Conservation (phyloP, 176 grass and related monocot genomes). For the Phoenix dactylifera region DNA sequence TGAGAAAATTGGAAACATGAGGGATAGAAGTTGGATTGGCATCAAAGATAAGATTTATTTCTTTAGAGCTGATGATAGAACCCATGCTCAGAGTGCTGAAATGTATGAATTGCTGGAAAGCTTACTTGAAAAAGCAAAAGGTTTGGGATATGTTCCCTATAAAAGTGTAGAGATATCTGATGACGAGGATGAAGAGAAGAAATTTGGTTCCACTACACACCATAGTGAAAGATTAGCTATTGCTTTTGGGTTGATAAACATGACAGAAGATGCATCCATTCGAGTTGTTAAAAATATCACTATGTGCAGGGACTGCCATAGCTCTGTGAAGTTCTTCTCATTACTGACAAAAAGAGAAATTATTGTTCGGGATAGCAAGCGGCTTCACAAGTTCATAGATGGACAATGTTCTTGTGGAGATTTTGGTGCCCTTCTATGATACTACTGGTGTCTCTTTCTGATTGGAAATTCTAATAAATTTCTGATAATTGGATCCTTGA, state of each 20-base stretch:
- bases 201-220: slow-evolving; percentile 32
- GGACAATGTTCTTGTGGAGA: slow-evolving; percentile 74
- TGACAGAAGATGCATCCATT: slow-evolving; percentile 26
- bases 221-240: slow-evolving; percentile 84
- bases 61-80: slow-evolving; percentile 53
- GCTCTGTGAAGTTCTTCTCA: slow-evolving; percentile 59
- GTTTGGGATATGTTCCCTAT: slow-evolving; percentile 67
- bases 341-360: slow-evolving; percentile 64
- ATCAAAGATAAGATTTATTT: slow-evolving; percentile 62
- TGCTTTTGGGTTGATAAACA: slow-evolving; percentile 59
- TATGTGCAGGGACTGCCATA: slow-evolving; percentile 90
- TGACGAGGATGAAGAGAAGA: slow-evolving; percentile 36
- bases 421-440: slow-evolving; percentile 57
- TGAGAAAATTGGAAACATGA: slow-evolving; percentile 49
- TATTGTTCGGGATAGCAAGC: slow-evolving; percentile 64
- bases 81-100: slow-evolving; percentile 30
- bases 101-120: slow-evolving; percentile 47
- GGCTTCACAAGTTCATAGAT: slow-evolving; percentile 73
- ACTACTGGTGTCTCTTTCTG: too few species aligned
- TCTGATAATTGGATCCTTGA: too few species aligned
- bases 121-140: slow-evolving; percentile 48
- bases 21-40: slow-evolving; percentile 79
- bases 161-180: slow-evolving; percentile 45
- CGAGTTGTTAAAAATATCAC: slow-evolving; percentile 70
- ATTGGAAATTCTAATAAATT: too few species aligned